Conservation (phyloP, 257 asterid species). For the Solanum sejunctum region DNA sequence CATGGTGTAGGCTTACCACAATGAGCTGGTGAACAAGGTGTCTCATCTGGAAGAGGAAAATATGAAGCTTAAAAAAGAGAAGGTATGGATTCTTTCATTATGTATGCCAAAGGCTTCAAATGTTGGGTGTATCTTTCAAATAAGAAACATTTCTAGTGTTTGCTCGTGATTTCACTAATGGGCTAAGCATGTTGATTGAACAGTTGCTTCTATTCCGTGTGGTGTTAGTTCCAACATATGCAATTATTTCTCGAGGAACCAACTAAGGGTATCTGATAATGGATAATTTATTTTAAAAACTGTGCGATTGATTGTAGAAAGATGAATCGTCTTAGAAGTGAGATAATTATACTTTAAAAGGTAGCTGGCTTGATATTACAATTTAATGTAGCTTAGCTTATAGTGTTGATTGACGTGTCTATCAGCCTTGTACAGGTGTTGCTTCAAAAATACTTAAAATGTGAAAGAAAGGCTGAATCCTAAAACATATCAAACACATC, state of each 20-base stretch:
- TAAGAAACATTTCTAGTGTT: not conserved
- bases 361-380: not conserved
- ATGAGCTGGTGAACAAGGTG: slow-evolving; percentile 75
- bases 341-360: not conserved
- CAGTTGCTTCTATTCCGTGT: not conserved
- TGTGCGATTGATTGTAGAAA: not conserved
- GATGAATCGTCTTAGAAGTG: not conserved
- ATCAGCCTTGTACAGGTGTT: not conserved
- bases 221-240: not conserved
- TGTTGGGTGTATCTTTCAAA: not conserved
- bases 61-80: slow-evolving; percentile 57
- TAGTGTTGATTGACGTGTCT: not conserved
- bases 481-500: not conserved
- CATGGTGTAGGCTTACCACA: slow-evolving; percentile 63
- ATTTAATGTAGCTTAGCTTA: not conserved
- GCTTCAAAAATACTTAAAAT: not conserved
- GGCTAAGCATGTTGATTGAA: not conserved
- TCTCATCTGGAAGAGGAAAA: slow-evolving; percentile 70
- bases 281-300: not conserved
- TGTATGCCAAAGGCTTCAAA: not conserved
- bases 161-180: not conserved
- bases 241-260: not conserved
- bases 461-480: not conserved
- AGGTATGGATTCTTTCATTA: slow-evolving; percentile 22
- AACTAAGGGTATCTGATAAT: not conserved